A percentile compares a stretch with the other conserved stretches of the same genome.
phyloP scores from a whole-genome alignment of 805 yeast species.

The Suhomyces emberorum region DNA sequence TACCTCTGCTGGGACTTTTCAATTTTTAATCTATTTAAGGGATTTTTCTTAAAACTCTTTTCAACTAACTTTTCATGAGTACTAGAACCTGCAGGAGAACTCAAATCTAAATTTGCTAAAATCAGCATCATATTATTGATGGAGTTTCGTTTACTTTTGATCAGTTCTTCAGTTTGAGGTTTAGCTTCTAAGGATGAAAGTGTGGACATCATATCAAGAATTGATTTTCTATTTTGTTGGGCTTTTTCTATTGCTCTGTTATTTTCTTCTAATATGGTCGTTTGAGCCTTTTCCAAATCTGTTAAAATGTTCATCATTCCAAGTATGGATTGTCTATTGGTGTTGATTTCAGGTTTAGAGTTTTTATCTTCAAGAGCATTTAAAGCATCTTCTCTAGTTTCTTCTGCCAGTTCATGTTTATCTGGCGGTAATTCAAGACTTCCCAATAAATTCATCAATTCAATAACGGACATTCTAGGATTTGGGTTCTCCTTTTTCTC shows the following conservation, averaged over 20 bases:
- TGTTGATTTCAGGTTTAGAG: neutral
- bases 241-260: constrained; percentile 6
- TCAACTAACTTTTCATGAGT: neutral
- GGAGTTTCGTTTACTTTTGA: constrained; percentile 15
- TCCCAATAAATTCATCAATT: constrained; percentile 27
- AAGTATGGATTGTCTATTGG: constrained; percentile 12
- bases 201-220: constrained; percentile 31
- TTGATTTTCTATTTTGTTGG: constrained; percentile 24
- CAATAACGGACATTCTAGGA: constrained; percentile 22
- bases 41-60: neutral
- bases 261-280: constrained; percentile 8
- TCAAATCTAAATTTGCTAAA: constrained; percentile 13
- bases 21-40: constrained; percentile 1
- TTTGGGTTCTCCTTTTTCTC: constrained; percentile 1
- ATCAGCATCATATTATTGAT: constrained; percentile 24
- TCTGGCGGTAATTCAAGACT: constrained; percentile 13
- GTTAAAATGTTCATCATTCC: constrained; percentile 15
- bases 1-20: constrained; percentile 14
- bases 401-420: neutral
- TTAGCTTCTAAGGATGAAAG: constrained; percentile 18
- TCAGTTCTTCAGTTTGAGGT: neutral
- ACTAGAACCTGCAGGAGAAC: neutral
- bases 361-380: neutral
- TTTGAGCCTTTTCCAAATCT: constrained; percentile 12
- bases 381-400: neutral